Evolutionary conservation across 495 filamentous ascomycete species (phyloP), one percentile per base, ranked within the genome.

Genomic region (Aspergillus avenaceus): DNA sequence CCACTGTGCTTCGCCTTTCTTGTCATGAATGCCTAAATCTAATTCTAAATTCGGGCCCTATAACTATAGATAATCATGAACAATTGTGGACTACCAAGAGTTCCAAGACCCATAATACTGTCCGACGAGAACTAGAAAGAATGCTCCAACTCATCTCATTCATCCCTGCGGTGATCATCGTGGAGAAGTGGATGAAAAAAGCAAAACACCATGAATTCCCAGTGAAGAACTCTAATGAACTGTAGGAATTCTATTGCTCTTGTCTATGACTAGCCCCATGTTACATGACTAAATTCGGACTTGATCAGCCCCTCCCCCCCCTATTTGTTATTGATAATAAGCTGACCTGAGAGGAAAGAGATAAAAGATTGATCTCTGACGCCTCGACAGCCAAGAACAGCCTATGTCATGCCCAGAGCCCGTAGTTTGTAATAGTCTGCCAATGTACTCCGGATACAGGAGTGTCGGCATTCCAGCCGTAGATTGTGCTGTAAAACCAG

Each of bases 341-440:
- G 26, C 13, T 8, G 46, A 14, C 32, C 14, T n/a, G n/a, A n/a
- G n/a, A n/a, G n/a, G n/a, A n/a, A n/a, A n/a, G n/a, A n/a, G n/a
- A n/a, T n/a, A n/a, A n/a, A n/a, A 40, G 16, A 26, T 16, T 49
- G 24, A 18, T 25, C 32, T 11, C 24, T 19, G 31, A 49, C 31
- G 53, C 42, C n/a, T 45, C 34, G 14, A 50, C 42, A 47, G 53
- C 53, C 53, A 55, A 55, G 53, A 50, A 16, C 31, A 24, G 43
- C 24, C 53, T 55, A 50, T 55, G 29, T 41, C 29, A 16, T 32
- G 43, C 43, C 43, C 49, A 41, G 49, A 52, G 23, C 37, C 46
- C 19, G 34, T 49, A 38, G 46, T 49, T 27, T 24, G 46, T 24
- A 49, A 49, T 49, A 49, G 46, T 49, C 6, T 3, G 11, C 16